These are phyloP conservation scores for Paramyrothecium sp. DNA, from an alignment of 2,329 filamentous ascomycete genomes.

Conservation along the genomic window DNA sequence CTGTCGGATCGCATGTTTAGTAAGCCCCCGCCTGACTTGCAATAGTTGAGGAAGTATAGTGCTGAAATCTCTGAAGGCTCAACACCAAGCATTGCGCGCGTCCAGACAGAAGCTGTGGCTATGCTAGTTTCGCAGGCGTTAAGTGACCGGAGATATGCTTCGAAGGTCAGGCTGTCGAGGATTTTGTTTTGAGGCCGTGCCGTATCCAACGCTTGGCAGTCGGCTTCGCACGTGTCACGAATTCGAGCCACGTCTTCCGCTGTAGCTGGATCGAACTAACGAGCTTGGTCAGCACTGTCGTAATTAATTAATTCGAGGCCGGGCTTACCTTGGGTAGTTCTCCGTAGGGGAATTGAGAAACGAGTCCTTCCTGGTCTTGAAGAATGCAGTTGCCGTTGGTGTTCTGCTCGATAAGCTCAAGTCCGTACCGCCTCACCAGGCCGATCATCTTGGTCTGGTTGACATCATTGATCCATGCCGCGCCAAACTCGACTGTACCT, in stretches of 20 bases:
- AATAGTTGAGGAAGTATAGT: conserved; percentile 55
- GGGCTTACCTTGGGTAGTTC: conserved; percentile 17
- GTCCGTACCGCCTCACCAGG: conserved; percentile 35
- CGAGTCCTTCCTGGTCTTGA: conserved; percentile 33
- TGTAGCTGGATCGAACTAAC: conserved; percentile 4
- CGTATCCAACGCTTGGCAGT: conserved; percentile 22
- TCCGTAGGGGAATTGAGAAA: conserved; percentile 15
- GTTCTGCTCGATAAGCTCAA: conserved; percentile 45
- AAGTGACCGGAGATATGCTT: conserved; percentile 22
- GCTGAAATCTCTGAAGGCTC: conserved; percentile 49
- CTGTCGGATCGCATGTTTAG: conserved; percentile 51
- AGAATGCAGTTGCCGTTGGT: conserved; percentile 41
- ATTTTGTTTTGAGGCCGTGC: conserved; percentile 13
- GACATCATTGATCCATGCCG: conserved; percentile 59
- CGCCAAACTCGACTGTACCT: conserved; percentile 49
- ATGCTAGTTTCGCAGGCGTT: conserved; percentile 12
- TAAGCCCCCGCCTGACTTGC: conserved; percentile 49
- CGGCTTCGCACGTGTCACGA: conserved; percentile 23
- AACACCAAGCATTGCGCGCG: conserved; percentile 47
- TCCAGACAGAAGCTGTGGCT: conserved; percentile 37
- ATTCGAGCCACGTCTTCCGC: conserved; percentile 9
- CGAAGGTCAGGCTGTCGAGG: conserved; percentile 24
- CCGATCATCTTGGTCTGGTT: conserved; percentile 45
- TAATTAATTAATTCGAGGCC: background rate
- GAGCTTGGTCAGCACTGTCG: background rate